phyloP scores from a whole-genome alignment of 2,329 filamentous ascomycete species.

The Ophiostoma piceae region DNA sequence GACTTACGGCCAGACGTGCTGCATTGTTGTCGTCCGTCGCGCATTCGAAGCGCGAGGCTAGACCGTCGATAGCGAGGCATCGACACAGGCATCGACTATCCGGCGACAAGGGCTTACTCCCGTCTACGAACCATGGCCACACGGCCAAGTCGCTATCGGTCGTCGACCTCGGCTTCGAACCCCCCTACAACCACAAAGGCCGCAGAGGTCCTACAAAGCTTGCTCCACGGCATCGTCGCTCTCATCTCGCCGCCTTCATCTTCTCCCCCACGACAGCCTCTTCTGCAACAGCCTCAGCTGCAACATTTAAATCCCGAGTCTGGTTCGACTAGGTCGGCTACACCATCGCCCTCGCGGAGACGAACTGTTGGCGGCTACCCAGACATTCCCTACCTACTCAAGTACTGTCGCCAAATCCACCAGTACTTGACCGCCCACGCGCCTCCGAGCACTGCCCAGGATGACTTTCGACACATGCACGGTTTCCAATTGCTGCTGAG shows the following conservation, averaged over 20 bases:
- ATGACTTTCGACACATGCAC: conserved; percentile 74
- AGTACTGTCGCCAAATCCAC: conserved; percentile 59
- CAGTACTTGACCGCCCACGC: conserved; percentile 52
- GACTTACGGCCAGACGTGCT: conserved; percentile 19
- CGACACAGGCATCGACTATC: neutral
- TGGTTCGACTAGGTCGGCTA: neutral
- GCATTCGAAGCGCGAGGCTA: conserved; percentile 7
- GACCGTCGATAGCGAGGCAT: neutral
- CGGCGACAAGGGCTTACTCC: too few species aligned
- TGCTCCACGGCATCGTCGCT: conserved; percentile 46
- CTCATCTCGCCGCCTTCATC: conserved; percentile 31
- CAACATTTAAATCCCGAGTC: neutral
- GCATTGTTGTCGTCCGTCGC: conserved; percentile 13
- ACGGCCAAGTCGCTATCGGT: conserved; percentile 55
- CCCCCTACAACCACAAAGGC: conserved; percentile 54
- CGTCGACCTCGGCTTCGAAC: conserved; percentile 58
- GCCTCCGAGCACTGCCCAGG: conserved; percentile 53
- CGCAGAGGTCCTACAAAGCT: conserved; percentile 51
- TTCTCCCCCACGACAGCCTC: conserved; percentile 16
- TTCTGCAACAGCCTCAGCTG: conserved; percentile 8
- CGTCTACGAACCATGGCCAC: conserved; percentile 29
- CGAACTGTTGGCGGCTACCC: conserved; percentile 40
- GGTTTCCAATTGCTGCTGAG: conserved; percentile 73
- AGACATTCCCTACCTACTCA: conserved; percentile 44
- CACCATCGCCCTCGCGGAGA: conserved; percentile 29